Base-by-base conservation (phyloP, 169 alveolate genomes). In the Plasmodium adleri region DNA sequence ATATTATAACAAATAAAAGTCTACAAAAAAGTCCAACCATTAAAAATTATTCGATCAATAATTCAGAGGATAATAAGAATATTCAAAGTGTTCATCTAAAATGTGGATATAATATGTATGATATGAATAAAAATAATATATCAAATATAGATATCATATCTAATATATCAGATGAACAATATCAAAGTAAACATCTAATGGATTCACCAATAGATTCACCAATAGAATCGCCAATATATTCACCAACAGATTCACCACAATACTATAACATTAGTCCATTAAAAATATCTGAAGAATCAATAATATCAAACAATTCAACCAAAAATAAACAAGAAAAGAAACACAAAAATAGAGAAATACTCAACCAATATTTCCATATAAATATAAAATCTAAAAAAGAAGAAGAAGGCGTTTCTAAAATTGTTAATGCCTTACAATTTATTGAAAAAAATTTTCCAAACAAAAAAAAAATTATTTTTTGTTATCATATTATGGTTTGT, bases 381-480 rank as follows among this genome's bases (percentile, higher is more conserved):
- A 2, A 64, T 45, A 64, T 64, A 13, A 76, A 76, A 2, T 49
- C 88, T 4, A 76, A 58, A 50, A 76, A 76, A 32, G 66, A 63
- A 50, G 88, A 76, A 22, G 88, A 76, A 70, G 88, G 88, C 8
- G 12, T 76, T 2, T 76, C 76, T 4, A 76, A 76, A 47, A 24
- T 76, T 12, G 71, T 76, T 22, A 67, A 56, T 49, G 62, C 88
- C 12, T 20, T 76, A 50, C 43, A 64, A 47, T 76, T 26, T 28
- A 76, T 76, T 15, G 88, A 76, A 43, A 58, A 20, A 47, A 2
- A 63, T 63, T 76, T 76, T 60, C 76, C 88, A 4, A 54, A 17
- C 6, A 76, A 76, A 64, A 76, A 76, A 64, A 76, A 76, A 76
- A 76, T 76, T 0, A 76, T 76, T 63, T 76, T 76, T 64, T 76